These are phyloP conservation scores for Phytophthora pseudosyringae DNA, from an alignment of 352 stramenopile genomes.

Conservation along the genomic window DNA sequence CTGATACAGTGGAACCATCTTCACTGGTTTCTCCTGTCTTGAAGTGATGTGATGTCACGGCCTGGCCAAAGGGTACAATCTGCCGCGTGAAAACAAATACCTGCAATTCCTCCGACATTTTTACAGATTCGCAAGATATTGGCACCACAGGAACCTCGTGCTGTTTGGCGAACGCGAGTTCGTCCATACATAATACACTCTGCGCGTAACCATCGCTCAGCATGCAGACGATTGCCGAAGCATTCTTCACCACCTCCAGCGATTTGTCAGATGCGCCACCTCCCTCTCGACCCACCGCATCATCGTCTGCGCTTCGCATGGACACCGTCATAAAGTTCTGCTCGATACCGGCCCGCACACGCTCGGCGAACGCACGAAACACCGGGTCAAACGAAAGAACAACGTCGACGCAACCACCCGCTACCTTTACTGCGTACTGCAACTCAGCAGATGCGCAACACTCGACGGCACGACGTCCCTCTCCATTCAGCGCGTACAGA, in stretches of 20 bases:
- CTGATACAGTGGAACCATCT: constrained; percentile 24
- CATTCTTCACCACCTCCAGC: constrained; percentile 63
- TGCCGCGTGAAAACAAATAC: constrained; percentile 82
- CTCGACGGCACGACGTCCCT: constrained; percentile 67
- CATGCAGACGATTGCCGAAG: constrained; percentile 75
- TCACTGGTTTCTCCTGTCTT: constrained; percentile 26
- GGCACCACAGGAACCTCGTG: constrained; percentile 72
- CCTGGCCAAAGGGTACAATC: constrained; percentile 76
- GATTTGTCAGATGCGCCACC: constrained; percentile 41
- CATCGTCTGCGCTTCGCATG: constrained; percentile 60
- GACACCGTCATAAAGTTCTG: constrained; percentile 79
- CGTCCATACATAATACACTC: constrained; percentile 76
- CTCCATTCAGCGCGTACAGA: constrained; percentile 57
- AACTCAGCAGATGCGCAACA: constrained; percentile 79
- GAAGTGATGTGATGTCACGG: constrained; percentile 54
- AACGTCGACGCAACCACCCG: constrained; percentile 71
- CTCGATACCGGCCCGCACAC: constrained; percentile 70
- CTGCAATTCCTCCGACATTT: constrained; percentile 74
- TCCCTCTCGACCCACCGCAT: constrained; percentile 25
- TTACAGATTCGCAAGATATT: constrained; percentile 67
- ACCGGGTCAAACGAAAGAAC: constrained; percentile 79
- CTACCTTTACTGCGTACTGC: constrained; percentile 80
- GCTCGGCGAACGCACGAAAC: constrained; percentile 68
- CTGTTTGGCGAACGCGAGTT: constrained; percentile 77
- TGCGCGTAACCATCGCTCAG: constrained; percentile 72